Conservation (phyloP, 768 basidiomycete species). For the Lentinus tigrinus region DNA sequence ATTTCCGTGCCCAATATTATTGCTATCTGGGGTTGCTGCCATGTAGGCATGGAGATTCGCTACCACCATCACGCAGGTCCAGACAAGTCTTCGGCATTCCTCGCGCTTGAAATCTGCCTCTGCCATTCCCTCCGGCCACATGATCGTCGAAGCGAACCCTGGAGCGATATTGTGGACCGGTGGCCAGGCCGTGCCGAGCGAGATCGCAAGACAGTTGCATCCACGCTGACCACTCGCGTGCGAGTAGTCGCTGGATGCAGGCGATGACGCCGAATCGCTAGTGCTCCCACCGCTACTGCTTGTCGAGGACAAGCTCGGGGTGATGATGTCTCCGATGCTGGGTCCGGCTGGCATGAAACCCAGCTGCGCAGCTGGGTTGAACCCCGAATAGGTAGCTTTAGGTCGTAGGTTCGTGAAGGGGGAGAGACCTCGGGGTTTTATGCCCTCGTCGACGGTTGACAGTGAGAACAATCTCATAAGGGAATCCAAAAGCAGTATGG, state of each 20-base stretch:
- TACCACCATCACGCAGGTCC: conserved; percentile 63
- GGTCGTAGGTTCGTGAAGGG: conserved; percentile 28
- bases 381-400: conserved; percentile 38
- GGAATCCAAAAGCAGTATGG: conserved; percentile 61
- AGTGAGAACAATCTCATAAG: conserved; percentile 60
- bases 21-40: conserved; percentile 32
- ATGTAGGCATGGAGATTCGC: conserved; percentile 64
- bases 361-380: neutral
- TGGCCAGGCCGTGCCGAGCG: too few relatives aligned
- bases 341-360: too few relatives aligned
- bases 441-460: conserved; percentile 57
- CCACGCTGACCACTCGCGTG: neutral
- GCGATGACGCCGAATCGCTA: too few relatives aligned
- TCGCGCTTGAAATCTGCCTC: conserved; percentile 66
- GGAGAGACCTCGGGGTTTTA: conserved; percentile 49
- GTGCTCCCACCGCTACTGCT: too few relatives aligned
- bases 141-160: conserved; percentile 59
- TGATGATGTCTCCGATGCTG: too few relatives aligned
- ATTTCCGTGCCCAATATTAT: conserved; percentile 41
- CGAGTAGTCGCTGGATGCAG: neutral
- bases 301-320: too few relatives aligned
- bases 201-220: too few relatives aligned
- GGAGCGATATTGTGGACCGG: conserved; percentile 50
- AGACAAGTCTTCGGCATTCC: conserved; percentile 68
- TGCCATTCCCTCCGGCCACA: conserved; percentile 49